These are phyloP conservation scores for Epichloe sibirici DNA, from an alignment of 2,329 filamentous ascomycete genomes.

Conservation along the genomic window DNA sequence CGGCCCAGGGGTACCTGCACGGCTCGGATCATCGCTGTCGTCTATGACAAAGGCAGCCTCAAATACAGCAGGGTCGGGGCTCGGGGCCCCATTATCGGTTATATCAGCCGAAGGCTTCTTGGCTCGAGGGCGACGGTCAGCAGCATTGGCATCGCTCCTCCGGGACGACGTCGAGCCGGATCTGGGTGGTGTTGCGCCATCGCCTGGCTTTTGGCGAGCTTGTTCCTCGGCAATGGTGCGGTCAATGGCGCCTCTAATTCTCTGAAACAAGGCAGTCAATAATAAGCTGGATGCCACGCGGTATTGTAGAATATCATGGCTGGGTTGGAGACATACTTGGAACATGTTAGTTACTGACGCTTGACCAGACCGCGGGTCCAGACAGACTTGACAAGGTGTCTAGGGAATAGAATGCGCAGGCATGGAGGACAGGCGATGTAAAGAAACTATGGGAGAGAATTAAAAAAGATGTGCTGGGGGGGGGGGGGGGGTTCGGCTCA, in stretches of 20 bases:
- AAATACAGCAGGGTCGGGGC: slow-evolving; percentile 78
- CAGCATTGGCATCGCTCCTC: slow-evolving; percentile 25
- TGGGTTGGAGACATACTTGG: slow-evolving; percentile 16
- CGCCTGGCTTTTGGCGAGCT: slow-evolving; percentile 54
- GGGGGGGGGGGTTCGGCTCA: too few species aligned
- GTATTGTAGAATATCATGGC: not conserved
- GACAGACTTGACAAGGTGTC: not conserved
- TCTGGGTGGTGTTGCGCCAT: slow-evolving; percentile 30
- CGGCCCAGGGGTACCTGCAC: slow-evolving; percentile 43
- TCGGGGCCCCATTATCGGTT: slow-evolving; percentile 28
- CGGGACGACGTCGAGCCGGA: slow-evolving; percentile 24
- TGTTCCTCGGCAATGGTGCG: slow-evolving; percentile 85
- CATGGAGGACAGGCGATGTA: not conserved
- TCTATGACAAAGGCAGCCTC: slow-evolving; percentile 79
- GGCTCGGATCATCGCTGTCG: slow-evolving; percentile 60
- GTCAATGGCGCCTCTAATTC: slow-evolving; percentile 75
- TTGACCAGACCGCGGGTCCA: not conserved
- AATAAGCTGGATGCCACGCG: not conserved
- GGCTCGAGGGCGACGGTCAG: slow-evolving; percentile 19
- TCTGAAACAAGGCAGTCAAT: slow-evolving; percentile 22
- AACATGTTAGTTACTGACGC: slow-evolving; percentile 15
- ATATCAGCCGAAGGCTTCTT: slow-evolving; percentile 27
- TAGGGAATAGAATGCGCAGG: slow-evolving; percentile 1
- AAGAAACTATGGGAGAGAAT: not conserved
- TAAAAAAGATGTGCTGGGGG: not conserved